Conservation (phyloP, 192 early-diverging fungal genomes). For the Kickxella alabastrina region DNA sequence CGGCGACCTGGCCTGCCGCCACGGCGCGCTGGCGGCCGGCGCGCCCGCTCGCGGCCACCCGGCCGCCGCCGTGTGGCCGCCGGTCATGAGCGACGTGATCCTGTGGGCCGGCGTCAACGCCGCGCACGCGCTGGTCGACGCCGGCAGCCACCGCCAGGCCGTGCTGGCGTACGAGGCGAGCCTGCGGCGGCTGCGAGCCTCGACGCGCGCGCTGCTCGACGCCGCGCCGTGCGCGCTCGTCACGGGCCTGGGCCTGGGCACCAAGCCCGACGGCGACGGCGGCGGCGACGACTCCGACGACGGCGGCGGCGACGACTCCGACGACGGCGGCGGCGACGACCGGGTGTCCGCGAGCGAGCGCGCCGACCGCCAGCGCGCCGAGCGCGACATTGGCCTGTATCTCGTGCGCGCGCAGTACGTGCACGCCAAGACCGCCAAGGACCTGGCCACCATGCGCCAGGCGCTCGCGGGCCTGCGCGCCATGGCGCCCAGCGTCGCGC, state of each 20-base stretch:
- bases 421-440: conserved; percentile 61
- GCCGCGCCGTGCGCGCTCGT: neutral
- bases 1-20: conserved; percentile 23
- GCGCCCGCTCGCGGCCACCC: neutral
- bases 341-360: conserved; percentile 18
- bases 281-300: neutral
- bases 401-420: conserved; percentile 51
- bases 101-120: conserved; percentile 63
- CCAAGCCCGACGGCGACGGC: neutral
- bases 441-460: conserved; percentile 56
- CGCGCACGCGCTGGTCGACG: conserved; percentile 71
- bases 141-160: conserved; percentile 71
- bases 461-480: conserved; percentile 51
- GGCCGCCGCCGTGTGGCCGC: neutral
- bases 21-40: neutral
- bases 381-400: conserved; percentile 37
- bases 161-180: conserved; percentile 64
- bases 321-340: neutral
- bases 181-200: conserved; percentile 43
- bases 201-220: conserved; percentile 13
- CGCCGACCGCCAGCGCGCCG: conserved; percentile 11
- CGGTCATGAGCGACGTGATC: conserved; percentile 37
- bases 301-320: neutral
- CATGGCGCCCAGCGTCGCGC: neutral
- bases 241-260: neutral